These are phyloP conservation scores for Geotrichum cucujoidarum DNA, from an alignment of 1,139 yeast genomes.

Conservation along the genomic window DNA sequence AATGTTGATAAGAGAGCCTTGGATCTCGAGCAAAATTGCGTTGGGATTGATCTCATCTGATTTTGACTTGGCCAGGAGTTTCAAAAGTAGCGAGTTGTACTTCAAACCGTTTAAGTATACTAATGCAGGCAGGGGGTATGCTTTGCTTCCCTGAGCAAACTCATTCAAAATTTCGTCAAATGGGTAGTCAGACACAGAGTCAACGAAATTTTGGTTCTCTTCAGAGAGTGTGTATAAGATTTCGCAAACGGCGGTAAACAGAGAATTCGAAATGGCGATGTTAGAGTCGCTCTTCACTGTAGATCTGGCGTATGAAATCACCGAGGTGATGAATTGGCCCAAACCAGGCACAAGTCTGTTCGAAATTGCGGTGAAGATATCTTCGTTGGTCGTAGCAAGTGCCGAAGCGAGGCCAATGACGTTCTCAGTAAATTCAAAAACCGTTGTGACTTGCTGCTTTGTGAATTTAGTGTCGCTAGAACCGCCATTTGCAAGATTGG, in stretches of 20 bases:
- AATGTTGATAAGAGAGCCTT: constrained; percentile 24
- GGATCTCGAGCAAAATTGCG: constrained; percentile 27
- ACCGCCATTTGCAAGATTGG: constrained; percentile 8
- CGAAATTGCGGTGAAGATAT: constrained; percentile 48
- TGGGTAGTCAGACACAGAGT: constrained; percentile 5
- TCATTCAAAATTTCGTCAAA: constrained; percentile 17
- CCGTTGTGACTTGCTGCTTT: constrained; percentile 44
- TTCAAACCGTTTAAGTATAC: constrained; percentile 30
- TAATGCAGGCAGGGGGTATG: constrained; percentile 22
- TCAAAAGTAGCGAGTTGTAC: constrained; percentile 22
- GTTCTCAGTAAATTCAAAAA: constrained; percentile 70
- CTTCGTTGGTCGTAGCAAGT: constrained; percentile 60
- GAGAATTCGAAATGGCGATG: constrained; percentile 1
- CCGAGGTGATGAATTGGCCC: constrained; percentile 23
- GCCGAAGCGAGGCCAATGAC: constrained; percentile 63
- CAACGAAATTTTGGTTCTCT: constrained; percentile 25
- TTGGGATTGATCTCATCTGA: constrained; percentile 3
- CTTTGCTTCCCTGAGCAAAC: constrained; percentile 1
- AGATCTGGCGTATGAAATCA: constrained; percentile 13
- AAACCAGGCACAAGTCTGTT: constrained; percentile 38
- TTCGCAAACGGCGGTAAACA: constrained; percentile 24
- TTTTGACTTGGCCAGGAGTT: constrained; percentile 1
- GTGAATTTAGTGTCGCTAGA: constrained; percentile 31
- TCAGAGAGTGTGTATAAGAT: constrained; percentile 28
- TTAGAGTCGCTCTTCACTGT: constrained; percentile 4